These are phyloP conservation scores for Anaeromyces robustus DNA, from an alignment of 192 early-diverging fungal species.

Conservation along the genomic window DNA sequence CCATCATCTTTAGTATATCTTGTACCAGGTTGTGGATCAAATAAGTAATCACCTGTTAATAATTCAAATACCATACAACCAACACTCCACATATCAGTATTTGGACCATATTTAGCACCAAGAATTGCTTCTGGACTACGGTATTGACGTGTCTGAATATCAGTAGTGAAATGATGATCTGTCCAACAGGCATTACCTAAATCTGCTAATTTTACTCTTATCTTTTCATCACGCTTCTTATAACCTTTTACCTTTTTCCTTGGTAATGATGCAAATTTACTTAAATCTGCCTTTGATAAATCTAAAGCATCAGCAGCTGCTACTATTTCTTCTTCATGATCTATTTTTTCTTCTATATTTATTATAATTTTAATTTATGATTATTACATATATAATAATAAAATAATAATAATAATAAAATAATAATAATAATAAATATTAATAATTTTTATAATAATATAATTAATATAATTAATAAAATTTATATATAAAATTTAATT, in stretches of 20 bases:
- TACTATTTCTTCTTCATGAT: not conserved
- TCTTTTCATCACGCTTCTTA: not conserved
- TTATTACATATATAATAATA: no score
- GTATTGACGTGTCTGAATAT: conserved; percentile 96
- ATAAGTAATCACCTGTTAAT: conserved; percentile 83
- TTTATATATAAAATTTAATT: no score
- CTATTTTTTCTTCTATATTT: not conserved
- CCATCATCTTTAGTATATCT: conserved; percentile 84
- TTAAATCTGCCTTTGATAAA: not conserved
- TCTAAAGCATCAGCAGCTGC: not conserved
- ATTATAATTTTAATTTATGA: no score
- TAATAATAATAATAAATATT: no score
- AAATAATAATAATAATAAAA: no score
- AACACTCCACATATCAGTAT: conserved; percentile 85
- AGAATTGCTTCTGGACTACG: conserved; percentile 89
- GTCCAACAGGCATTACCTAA: conserved; percentile 95
- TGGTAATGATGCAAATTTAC: not conserved
- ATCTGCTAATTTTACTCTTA: conserved; percentile 84
- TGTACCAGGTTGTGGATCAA: conserved; percentile 75
- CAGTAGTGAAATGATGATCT: conserved; percentile 84
- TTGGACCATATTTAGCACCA: conserved; percentile 67
- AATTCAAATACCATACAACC: conserved; percentile 90
- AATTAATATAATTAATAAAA: no score
- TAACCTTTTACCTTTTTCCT: not conserved
- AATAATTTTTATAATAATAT: no score